Conservation (phyloP, 2,329 filamentous ascomycete genomes). For the Neonectria sp. region DNA sequence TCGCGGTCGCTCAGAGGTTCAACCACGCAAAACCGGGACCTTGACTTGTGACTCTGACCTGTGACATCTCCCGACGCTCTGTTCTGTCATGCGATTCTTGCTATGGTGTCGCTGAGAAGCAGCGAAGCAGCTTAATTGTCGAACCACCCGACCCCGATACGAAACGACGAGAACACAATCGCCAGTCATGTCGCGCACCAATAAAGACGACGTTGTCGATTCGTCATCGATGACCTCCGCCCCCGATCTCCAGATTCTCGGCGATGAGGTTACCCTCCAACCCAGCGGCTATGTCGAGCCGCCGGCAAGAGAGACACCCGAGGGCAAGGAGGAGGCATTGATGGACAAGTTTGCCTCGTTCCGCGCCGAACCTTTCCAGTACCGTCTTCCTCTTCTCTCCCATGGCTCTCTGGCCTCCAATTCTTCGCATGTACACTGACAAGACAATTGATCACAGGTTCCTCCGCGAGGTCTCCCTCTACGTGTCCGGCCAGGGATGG, state of each 20-base stretch:
- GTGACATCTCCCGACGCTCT: slow-evolving; percentile 24
- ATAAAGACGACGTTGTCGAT: slow-evolving; percentile 49
- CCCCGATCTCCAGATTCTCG: slow-evolving; percentile 84
- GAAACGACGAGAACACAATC: slow-evolving; percentile 7
- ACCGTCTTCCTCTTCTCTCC: slow-evolving; percentile 40
- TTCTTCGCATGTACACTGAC: slow-evolving; percentile 26
- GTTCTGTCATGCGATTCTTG: slow-evolving; percentile 32
- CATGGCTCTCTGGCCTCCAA: neutral
- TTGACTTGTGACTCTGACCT: slow-evolving; percentile 21
- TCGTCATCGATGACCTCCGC: slow-evolving; percentile 62
- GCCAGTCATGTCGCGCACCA: slow-evolving; percentile 48
- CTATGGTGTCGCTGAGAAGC: slow-evolving; percentile 40
- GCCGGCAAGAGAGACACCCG: slow-evolving; percentile 54
- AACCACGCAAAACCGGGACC: slow-evolving; percentile 26
- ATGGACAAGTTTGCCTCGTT: slow-evolving; percentile 92
- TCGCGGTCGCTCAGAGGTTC: slow-evolving; percentile 29
- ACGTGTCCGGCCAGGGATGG: slow-evolving; percentile 95
- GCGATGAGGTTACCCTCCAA: slow-evolving; percentile 81
- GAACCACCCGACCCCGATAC: slow-evolving; percentile 31
- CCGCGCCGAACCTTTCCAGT: slow-evolving; percentile 77
- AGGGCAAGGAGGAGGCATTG: slow-evolving; percentile 75
- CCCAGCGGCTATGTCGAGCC: slow-evolving; percentile 78
- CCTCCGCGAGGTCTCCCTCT: slow-evolving; percentile 91
- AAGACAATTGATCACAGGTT: slow-evolving; percentile 69
- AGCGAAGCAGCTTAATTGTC: slow-evolving; percentile 34